Base-by-base conservation (phyloP, 371 early-diverging fungal genomes). In the Saksenaea oblongispora region DNA sequence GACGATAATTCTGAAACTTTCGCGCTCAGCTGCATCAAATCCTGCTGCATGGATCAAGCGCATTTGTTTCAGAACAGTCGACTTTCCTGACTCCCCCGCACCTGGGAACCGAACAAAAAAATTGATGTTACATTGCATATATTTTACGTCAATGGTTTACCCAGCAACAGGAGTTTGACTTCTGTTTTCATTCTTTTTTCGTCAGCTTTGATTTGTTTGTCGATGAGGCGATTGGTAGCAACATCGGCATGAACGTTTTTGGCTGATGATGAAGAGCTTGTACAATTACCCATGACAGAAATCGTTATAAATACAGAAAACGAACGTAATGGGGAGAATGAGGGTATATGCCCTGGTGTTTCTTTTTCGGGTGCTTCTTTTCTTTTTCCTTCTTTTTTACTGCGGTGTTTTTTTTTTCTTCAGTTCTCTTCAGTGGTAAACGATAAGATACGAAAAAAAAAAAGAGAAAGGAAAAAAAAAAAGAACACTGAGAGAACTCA, bases 41-140 rank as follows among this genome's bases (percentile, higher is more conserved):
- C 96, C 96, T 59, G 84, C 85, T 54, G 89, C 93, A 74, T 96
- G 95, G 61, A 97, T 94, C 27, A 96, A 84, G 70, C 89, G 87
- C 94, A 97, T 96, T 73, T 97, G 96, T 77, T 97, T 97, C 37
- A 97, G 78, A 56, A 97, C 91, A 31, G 97, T 97, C 51, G 91
- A 90, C 73, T 97, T 97, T 26, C 97, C 97, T 5, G 96, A 94
- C 78, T 97, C 97, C 34, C 97, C 97, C 24, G 96, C 94, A 53
- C 97, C 95, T 95, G 65, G 9, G 31, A 17, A 18, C 10, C 1
- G 22, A 24, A 0, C 9, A 13, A 42, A 17, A 17, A 41, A 18
- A 0, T 10, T 17, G 10, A 47, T n/a, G 51, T 2, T 10, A 47
- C 51, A 47, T 47, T 47, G n/a, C 22, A 17, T 18, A 18, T 47